A percentile compares a stretch with the other conserved stretches of the same genome.
These are phyloP conservation scores for Microdochium trichocladiopsis DNA, from an alignment of 2,329 filamentous ascomycete species.

Conservation along the genomic window DNA sequence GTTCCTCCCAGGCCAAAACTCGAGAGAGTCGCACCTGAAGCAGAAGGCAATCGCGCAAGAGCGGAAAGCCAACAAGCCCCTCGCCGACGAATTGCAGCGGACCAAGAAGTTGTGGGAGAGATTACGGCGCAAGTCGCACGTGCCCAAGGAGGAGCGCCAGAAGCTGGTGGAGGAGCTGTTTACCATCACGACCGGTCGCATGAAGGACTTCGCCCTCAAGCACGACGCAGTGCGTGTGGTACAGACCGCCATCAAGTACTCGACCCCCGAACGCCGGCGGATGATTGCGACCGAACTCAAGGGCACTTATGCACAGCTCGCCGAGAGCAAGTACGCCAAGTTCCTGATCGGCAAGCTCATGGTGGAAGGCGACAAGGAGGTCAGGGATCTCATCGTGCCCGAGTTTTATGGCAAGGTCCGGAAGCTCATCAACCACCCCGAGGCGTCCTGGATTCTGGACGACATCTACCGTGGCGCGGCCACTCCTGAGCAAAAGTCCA, in stretches of 20 bases:
- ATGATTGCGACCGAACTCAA: slow-evolving; percentile 82
- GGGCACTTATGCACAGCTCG: slow-evolving; percentile 75
- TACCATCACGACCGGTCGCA: slow-evolving; percentile 79
- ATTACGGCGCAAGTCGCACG: slow-evolving; percentile 85
- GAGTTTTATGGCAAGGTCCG: slow-evolving; percentile 94
- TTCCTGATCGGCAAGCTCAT: slow-evolving; percentile 94
- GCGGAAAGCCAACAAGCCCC: slow-evolving; percentile 85
- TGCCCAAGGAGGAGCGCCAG: slow-evolving; percentile 82
- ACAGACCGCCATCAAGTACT: slow-evolving; percentile 95
- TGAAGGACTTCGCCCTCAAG: slow-evolving; percentile 96
- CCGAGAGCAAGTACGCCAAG: slow-evolving; percentile 95
- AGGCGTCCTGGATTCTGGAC: slow-evolving; percentile 96
- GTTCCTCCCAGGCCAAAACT: slow-evolving; percentile 46
- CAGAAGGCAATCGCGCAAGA: slow-evolving; percentile 85
- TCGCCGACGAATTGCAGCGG: slow-evolving; percentile 80
- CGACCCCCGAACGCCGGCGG: slow-evolving; percentile 74
- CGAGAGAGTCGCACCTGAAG: slow-evolving; percentile 84
- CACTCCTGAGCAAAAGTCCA: slow-evolving; percentile 77
- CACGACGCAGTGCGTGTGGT: slow-evolving; percentile 96
- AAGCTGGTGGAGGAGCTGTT: slow-evolving; percentile 85
- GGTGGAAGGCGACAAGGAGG: slow-evolving; percentile 82
- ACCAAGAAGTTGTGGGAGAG: slow-evolving; percentile 98
- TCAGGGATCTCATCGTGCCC: slow-evolving; percentile 80
- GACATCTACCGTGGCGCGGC: slow-evolving; percentile 90
- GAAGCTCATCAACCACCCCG: slow-evolving; percentile 89